Evolutionary conservation across 2,329 filamentous ascomycete species (phyloP), one percentile per base, ranked within the genome.

Genomic region (Pochonia chlamydosporia): DNA sequence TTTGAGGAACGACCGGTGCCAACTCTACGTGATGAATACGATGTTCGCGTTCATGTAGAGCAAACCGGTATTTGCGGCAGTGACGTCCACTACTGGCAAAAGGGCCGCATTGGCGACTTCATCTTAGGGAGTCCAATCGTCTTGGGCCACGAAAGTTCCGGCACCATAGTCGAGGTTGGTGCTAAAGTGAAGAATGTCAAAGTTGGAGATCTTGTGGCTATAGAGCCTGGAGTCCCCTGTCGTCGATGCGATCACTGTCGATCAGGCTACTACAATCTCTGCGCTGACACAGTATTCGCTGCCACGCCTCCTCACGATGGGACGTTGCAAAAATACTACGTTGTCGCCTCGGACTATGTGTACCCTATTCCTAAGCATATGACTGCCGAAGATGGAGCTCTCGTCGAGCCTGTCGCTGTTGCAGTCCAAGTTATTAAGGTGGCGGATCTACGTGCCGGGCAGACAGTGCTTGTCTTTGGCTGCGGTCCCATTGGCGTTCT

Each of bases 281-380:
- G 70, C 51, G 54, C 60, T 0, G 62, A 73, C 33, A 76, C 65
- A 1, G 57, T 70, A 5, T 78, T 78, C 48, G 74, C 74, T 7
- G 74, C 73, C 0, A 73, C 68, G 0, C 74, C 75, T 1, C 74
- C 74, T 0, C 66, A 67, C 48, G 66, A 75, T 63, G 89, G 89
- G 24, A 92, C 88, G 0, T 71, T 93, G 28, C 82, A 87, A 2
- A 84, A 85, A 51, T 93, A 87, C 72, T 93, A 89, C 69, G 61
- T 73, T 9, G 71, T 89, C n/a, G 85, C 88, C 1, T 81, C 84
- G 52, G 88, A 93, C 63, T 91, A 90, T 65, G 91, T 87, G 73
- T 90, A 89, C 68, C 85, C 85, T 67, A 75, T 95, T 2, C 87
- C 89, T 0, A 76, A 82, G 9, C 63, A 70, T 52, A 79, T 93